Conservation (phyloP, 805 yeast genomes). For the Saccharomycopsis oosterbeekiorum region DNA sequence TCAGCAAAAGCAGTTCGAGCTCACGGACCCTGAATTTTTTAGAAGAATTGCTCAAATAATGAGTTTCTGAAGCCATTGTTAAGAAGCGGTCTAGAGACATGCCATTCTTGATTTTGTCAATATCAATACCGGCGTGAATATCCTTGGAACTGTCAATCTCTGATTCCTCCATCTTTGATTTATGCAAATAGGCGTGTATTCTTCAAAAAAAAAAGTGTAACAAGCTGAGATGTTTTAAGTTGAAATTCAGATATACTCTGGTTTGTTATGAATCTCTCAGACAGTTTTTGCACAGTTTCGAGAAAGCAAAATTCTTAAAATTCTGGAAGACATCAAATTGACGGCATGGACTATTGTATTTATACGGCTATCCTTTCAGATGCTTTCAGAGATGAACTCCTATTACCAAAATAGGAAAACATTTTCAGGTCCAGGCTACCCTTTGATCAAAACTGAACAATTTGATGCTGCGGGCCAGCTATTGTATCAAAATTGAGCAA, state of each 20-base stretch:
- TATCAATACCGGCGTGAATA: not conserved
- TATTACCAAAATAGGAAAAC: not conserved
- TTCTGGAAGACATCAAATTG: not conserved
- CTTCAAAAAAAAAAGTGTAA: not conserved
- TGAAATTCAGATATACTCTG: not conserved
- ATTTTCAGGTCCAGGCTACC: not conserved
- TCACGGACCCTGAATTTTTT: conserved; percentile 18
- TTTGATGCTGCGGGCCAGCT: not conserved
- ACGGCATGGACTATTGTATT: not conserved
- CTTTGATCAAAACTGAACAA: no score
- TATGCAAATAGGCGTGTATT: not conserved
- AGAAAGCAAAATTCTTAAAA: not conserved
- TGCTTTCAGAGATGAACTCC: not conserved
- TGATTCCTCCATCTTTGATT: not conserved
- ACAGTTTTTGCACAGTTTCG: not conserved
- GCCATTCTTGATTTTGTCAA: not conserved
- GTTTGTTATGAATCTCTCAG: not conserved
- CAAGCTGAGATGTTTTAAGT: not conserved
- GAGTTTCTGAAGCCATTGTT: not conserved
- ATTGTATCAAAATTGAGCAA: not conserved
- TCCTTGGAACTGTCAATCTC: not conserved
- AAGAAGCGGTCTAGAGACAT: not conserved
- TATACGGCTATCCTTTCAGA: not conserved
- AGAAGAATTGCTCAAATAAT: conserved; percentile 8
- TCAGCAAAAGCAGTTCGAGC: conserved; percentile 33